Percentiles rank a stretch among this genome's conserved stretches.
These are phyloP conservation scores for Hibiscus trionum DNA, from an alignment of 345 rosid species.

Conservation along the genomic window DNA sequence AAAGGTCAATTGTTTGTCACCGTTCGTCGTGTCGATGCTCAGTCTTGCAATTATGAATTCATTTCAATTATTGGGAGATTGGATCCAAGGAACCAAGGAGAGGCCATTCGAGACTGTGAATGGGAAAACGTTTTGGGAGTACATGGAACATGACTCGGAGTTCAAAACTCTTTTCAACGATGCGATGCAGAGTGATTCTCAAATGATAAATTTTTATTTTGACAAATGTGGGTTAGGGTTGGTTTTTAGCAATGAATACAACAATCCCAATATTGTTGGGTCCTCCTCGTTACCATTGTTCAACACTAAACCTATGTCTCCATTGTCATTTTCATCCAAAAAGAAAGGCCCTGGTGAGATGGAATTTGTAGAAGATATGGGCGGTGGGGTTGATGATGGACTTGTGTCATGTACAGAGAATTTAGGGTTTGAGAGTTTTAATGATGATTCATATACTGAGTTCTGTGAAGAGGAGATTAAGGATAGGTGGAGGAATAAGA, in stretches of 20 bases:
- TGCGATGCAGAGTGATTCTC: too few relatives aligned
- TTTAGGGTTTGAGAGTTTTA: constrained; percentile 79
- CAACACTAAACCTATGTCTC: background rate
- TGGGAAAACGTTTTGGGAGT: too few relatives aligned
- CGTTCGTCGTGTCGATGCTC: too few relatives aligned
- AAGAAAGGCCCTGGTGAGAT: constrained; percentile 33
- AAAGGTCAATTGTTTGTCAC: too few relatives aligned
- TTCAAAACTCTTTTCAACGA: too few relatives aligned
- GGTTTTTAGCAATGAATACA: constrained; percentile 14
- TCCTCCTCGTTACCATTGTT: constrained; percentile 14
- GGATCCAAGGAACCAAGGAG: too few relatives aligned
- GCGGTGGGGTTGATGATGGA: constrained; percentile 43
- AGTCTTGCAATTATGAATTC: too few relatives aligned
- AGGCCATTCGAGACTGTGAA: too few relatives aligned
- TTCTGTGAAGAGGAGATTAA: constrained; percentile 7
- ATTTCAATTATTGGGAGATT: too few relatives aligned
- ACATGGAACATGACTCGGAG: too few relatives aligned
- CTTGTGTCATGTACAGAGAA: constrained; percentile 78
- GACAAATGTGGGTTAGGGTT: constrained; percentile 32
- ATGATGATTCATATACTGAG: background rate
- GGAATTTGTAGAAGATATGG: constrained; percentile 39
- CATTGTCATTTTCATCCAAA: background rate
- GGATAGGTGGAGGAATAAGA: constrained; percentile 21
- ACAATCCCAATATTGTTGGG: constrained; percentile 30
- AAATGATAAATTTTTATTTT: too few relatives aligned